Conservation (phyloP, 768 basidiomycete species). For the Boletus vinaceobasis region DNA sequence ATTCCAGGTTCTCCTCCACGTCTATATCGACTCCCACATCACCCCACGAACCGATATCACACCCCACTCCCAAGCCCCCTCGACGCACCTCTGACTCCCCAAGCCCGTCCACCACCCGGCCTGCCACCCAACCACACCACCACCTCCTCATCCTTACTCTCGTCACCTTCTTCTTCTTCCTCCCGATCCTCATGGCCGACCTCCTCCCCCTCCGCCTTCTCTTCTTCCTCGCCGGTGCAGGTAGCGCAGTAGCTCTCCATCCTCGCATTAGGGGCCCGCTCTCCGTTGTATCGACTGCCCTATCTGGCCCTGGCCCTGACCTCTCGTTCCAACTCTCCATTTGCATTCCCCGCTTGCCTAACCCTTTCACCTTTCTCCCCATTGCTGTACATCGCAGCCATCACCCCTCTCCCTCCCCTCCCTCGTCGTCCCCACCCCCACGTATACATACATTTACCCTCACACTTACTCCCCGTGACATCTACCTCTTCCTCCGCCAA, state of each 20-base stretch:
- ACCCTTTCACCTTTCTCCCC: background rate
- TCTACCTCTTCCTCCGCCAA: conserved; percentile 31
- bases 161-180: conserved; percentile 36
- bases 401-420: background rate
- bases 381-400: background rate
- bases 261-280: conserved; percentile 4
- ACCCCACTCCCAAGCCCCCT: conserved; percentile 4
- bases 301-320: conserved; percentile 15
- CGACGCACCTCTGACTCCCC: background rate
- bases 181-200: conserved; percentile 39
- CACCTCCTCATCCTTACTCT: conserved; percentile 39
- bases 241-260: conserved; percentile 12
- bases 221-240: conserved; percentile 34
- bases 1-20: conserved; percentile 31
- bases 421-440: too few species aligned
- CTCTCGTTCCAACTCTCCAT: conserved; percentile 16
- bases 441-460: conserved; percentile 11
- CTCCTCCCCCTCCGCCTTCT: conserved; percentile 47
- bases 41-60: conserved; percentile 10
- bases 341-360: conserved; percentile 4
- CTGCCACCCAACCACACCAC: conserved; percentile 24
- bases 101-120: background rate
- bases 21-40: background rate
- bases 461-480: conserved; percentile 19
- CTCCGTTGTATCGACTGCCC: background rate